These are phyloP conservation scores for Solanum gracilifrons DNA, from an alignment of 257 asterid genomes.

Conservation along the genomic window DNA sequence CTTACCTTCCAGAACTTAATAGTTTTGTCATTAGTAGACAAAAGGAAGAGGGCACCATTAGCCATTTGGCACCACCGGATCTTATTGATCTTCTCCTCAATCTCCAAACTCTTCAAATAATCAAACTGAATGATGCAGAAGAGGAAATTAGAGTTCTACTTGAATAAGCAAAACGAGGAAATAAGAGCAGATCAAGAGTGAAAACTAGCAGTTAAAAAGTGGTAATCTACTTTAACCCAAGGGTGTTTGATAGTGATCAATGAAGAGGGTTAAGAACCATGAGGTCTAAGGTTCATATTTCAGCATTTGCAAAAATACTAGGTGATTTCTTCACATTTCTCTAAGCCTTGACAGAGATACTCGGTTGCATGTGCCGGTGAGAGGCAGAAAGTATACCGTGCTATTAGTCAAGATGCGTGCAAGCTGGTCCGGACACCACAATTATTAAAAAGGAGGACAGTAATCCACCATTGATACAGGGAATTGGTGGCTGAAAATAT, in stretches of 20 bases:
- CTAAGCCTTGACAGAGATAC: background rate
- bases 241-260: background rate
- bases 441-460: background rate
- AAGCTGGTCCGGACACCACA: background rate
- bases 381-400: background rate
- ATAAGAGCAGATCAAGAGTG: background rate
- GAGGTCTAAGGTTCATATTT: background rate
- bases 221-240: background rate
- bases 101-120: conserved; percentile 80
- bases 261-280: background rate
- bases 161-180: conserved; percentile 7
- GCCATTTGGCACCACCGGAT: conserved; percentile 80
- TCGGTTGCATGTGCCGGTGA: background rate
- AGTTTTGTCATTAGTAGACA: conserved; percentile 81
- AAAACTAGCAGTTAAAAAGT: background rate
- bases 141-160: background rate
- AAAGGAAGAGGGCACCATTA: conserved; percentile 64
- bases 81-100: conserved; percentile 86
- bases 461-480: background rate
- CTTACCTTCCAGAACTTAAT: conserved; percentile 77
- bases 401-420: background rate
- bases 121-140: conserved; percentile 40
- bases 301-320: background rate
- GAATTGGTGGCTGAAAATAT: background rate
- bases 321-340: background rate